These are phyloP conservation scores for Magnaporthiopsis rhizophila DNA, from an alignment of 2,329 filamentous ascomycete genomes.

Conservation along the genomic window DNA sequence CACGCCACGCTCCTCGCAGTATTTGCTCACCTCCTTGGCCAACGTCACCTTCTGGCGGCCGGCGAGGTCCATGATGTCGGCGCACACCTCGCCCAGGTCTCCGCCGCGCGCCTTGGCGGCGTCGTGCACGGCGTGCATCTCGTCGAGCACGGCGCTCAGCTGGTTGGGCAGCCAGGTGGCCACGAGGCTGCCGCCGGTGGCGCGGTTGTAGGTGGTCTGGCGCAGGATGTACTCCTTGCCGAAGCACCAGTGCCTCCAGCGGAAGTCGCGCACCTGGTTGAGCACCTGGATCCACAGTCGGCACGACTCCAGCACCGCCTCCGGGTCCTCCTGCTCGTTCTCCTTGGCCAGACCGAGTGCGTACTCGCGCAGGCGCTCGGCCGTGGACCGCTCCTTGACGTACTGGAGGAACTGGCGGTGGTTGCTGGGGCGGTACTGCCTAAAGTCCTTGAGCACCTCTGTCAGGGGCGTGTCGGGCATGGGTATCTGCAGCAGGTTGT, in stretches of 20 bases:
- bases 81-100: slow-evolving; percentile 37
- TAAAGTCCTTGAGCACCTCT: slow-evolving; percentile 80
- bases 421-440: slow-evolving; percentile 79
- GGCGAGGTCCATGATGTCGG: slow-evolving; percentile 60
- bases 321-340: slow-evolving; percentile 19
- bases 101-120: slow-evolving; percentile 32
- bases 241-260: slow-evolving; percentile 82
- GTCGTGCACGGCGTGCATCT: slow-evolving; percentile 56
- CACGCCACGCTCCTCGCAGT: slow-evolving; percentile 56
- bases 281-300: slow-evolving; percentile 57
- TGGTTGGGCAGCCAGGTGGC: slow-evolving; percentile 82
- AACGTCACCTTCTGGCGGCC: slow-evolving; percentile 56
- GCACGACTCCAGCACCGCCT: slow-evolving; percentile 44
- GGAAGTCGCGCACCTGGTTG: slow-evolving; percentile 71
- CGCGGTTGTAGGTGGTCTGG: slow-evolving; percentile 66
- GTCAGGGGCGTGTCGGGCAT: slow-evolving; percentile 90
- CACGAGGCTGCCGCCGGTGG: slow-evolving; percentile 73
- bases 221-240: slow-evolving; percentile 79
- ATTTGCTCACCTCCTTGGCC: slow-evolving; percentile 67
- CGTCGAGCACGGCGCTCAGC: slow-evolving; percentile 62
- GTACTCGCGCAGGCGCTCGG: slow-evolving; percentile 50
- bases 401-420: slow-evolving; percentile 78
- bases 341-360: slow-evolving; percentile 32
- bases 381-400: slow-evolving; percentile 45
- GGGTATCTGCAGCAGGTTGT: slow-evolving; percentile 73